These are phyloP conservation scores for Leccinum colubrinum DNA, from an alignment of 1,284 basidiomycete species.

Conservation along the genomic window DNA sequence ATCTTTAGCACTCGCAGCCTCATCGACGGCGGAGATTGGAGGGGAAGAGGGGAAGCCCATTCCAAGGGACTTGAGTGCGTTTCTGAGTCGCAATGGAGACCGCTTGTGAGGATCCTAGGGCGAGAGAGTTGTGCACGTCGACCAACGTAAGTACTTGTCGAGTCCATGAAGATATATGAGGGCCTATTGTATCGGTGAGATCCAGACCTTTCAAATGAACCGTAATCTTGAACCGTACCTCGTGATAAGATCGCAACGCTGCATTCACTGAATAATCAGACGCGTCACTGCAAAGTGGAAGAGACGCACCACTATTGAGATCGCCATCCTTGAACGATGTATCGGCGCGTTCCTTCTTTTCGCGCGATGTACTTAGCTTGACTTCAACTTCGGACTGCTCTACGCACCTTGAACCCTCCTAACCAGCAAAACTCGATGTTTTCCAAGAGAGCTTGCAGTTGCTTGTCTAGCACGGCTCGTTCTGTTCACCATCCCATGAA, in stretches of 20 bases:
- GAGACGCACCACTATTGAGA: constrained; percentile 52
- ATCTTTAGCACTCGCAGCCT: constrained; percentile 39
- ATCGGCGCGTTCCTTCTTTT: constrained; percentile 75
- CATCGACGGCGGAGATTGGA: constrained; percentile 31
- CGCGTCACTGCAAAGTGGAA: constrained; percentile 1
- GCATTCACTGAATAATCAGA: constrained; percentile 6
- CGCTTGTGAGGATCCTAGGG: background rate
- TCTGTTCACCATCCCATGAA: constrained; percentile 78
- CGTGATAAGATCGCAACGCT: constrained; percentile 67
- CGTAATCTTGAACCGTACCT: constrained; percentile 39
- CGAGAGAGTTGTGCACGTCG: background rate
- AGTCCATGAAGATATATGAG: constrained; percentile 69
- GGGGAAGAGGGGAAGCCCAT: constrained; percentile 23
- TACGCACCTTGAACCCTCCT: constrained; percentile 88
- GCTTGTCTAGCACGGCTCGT: constrained; percentile 71
- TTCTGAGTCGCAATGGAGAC: constrained; percentile 34
- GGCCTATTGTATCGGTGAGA: constrained; percentile 40
- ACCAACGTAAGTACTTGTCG: constrained; percentile 51
- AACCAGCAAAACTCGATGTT: constrained; percentile 96
- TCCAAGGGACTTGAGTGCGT: constrained; percentile 49
- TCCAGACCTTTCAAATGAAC: background rate
- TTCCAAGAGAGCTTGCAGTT: constrained; percentile 74
- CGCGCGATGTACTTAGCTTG: constrained; percentile 60
- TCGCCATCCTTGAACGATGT: constrained; percentile 70
- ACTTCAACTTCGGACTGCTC: constrained; percentile 31